Conservation (phyloP, 768 basidiomycete genomes). For the Suillus alpinus region DNA sequence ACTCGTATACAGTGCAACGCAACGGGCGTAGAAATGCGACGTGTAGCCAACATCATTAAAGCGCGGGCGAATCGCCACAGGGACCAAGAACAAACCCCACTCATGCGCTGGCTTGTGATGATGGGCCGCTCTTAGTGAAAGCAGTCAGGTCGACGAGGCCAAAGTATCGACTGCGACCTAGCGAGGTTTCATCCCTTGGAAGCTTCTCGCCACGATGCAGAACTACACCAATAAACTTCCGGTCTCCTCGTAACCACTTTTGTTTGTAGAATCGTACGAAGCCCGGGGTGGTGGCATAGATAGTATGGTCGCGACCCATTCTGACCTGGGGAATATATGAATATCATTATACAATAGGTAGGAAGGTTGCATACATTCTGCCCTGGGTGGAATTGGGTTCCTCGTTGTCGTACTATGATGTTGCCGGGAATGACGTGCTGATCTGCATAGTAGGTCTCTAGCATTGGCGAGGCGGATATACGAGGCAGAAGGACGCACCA, state of each 20-base stretch:
- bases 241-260: constrained; percentile 69
- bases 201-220: constrained; percentile 79
- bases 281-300: constrained; percentile 88
- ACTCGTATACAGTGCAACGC: background rate
- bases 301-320: constrained; percentile 91
- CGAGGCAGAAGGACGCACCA: constrained; percentile 46
- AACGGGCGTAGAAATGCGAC: background rate
- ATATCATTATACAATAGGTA: background rate
- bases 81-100: background rate
- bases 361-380: constrained; percentile 66
- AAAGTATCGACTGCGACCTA: constrained; percentile 85
- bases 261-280: constrained; percentile 92
- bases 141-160: constrained; percentile 67
- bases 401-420: constrained; percentile 94
- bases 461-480: constrained; percentile 7
- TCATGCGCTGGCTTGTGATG: constrained; percentile 12
- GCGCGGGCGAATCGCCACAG: background rate
- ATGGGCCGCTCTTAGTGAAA: constrained; percentile 13
- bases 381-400: constrained; percentile 89
- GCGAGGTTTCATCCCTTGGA: constrained; percentile 70
- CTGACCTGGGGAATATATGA: constrained; percentile 56
- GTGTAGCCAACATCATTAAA: background rate
- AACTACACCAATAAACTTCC: constrained; percentile 83
- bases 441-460: constrained; percentile 46
- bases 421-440: constrained; percentile 91